A percentile compares a stretch with the other conserved stretches of the same genome.
Conservation (phyloP, 2,329 filamentous ascomycete genomes). For the Calonectria hongkongensis region DNA sequence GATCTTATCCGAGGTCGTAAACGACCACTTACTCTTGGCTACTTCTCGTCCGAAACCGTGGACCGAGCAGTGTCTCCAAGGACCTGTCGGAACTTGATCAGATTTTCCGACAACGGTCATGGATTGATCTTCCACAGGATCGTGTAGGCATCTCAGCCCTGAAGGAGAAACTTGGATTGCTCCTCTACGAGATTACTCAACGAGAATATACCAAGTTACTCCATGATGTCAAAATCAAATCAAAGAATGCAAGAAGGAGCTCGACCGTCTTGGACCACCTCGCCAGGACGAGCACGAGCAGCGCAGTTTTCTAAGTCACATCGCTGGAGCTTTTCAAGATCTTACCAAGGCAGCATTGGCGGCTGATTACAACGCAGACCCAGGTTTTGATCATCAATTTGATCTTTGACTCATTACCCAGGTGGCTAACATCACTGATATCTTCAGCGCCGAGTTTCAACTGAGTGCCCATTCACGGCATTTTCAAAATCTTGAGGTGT, state of each 20-base stretch:
- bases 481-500: not conserved
- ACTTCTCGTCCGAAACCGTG: constrained; percentile 65
- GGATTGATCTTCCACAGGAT: not conserved
- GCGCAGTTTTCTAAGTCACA: not conserved
- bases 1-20: constrained; percentile 60
- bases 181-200: not conserved
- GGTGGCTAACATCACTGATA: constrained; percentile 2
- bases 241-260: not conserved
- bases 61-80: constrained; percentile 12
- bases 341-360: not conserved
- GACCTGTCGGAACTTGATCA: constrained; percentile 57
- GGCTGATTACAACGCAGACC: not conserved
- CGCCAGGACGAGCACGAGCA: not conserved
- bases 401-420: not conserved
- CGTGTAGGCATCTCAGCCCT: not conserved
- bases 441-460: not conserved
- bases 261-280: not conserved
- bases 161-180: not conserved
- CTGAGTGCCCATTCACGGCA: not conserved
- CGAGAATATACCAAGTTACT: not conserved
- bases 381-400: not conserved
- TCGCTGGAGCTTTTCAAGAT: not conserved
- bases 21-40: constrained; percentile 63
- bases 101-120: not conserved
- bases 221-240: not conserved